Base-by-base conservation (phyloP, 805 yeast genomes). In the Candida xyloterini region DNA sequence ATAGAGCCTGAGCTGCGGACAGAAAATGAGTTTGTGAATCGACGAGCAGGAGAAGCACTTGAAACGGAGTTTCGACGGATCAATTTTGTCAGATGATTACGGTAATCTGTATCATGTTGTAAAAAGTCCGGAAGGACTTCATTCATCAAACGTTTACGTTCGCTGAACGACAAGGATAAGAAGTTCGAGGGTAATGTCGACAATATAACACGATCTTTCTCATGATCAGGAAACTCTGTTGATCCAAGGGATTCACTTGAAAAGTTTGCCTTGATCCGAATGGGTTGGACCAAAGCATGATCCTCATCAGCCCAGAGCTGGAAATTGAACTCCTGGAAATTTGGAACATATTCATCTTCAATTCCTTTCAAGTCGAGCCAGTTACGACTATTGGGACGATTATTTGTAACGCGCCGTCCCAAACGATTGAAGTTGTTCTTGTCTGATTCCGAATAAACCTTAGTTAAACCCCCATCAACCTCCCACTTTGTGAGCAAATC, bases 281-380 rank as follows among this genome's bases (percentile, higher is more conserved):
- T 62, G 4, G 66, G 65, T 27, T 55, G 50, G 4, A 59, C 60
- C 28, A 48, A 43, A 1, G 62, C 52, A 14, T 43, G 40, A 30
- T 47, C 50, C 22, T 43, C 34, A 11, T 43, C 44, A 10, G 50
- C 52, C 41, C 49, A 57, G 7, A 41, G 42, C 1, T 41, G 20
- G 13, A 54, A 38, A 28, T 55, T 44, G 30, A 80, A 80, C 21
- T 31, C 42, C 15, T 32, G 27, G 15, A 84, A 65, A 33, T 81
- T 85, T 0, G 91, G 91, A 11, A 85, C 73, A 52, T 84, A 84
- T 53, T 85, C 93, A 56, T 84, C 91, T 52, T 79, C 83, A 48
- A 83, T 65, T 1, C 87, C 89, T 24, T 42, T 43, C 11, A 29
- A 33, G n/a, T 23, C 10, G n/a, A 4, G 9, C 25, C 25, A 23